Evolutionary conservation across 2,329 filamentous ascomycete species (phyloP).

Genomic region (Penicillium sp.): DNA sequence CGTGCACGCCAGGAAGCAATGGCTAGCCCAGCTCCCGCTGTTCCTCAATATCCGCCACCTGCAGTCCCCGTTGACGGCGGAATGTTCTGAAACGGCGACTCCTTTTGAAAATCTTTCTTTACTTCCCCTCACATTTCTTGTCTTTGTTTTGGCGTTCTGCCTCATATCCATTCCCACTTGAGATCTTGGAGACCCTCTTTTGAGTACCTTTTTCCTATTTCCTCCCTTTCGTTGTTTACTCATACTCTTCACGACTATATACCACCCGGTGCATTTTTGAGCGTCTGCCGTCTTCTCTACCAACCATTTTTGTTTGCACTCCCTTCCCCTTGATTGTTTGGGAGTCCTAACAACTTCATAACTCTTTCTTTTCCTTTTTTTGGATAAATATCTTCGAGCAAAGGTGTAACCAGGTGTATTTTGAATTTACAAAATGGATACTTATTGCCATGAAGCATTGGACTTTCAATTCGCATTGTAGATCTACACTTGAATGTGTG

Average conservation of each 20-base stretch:
- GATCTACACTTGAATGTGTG: too few species aligned
- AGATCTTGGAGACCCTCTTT: not conserved
- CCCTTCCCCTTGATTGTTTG: not conserved
- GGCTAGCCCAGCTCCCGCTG: slow-evolving; percentile 32
- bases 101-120: slow-evolving; percentile 3
- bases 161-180: slow-evolving; percentile 5
- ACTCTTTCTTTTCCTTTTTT: not conserved
- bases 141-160: slow-evolving; percentile 7
- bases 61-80: slow-evolving; percentile 38
- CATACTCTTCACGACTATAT: slow-evolving; percentile 29
- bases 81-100: slow-evolving; percentile 38
- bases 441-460: too few species aligned
- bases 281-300: slow-evolving; percentile 22
- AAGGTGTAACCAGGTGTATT: slow-evolving; percentile 13
- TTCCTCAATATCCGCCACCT: slow-evolving; percentile 39
- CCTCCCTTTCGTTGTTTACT: not conserved
- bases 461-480: too few species aligned
- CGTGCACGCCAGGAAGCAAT: slow-evolving; percentile 49
- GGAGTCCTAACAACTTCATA: not conserved
- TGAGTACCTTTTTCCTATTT: slow-evolving; percentile 8
- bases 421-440: not conserved
- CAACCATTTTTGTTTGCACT: slow-evolving; percentile 4
- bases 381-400: slow-evolving; percentile 10
- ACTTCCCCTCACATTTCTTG: slow-evolving; percentile 3
- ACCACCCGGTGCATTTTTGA: slow-evolving; percentile 33